phyloP scores from a whole-genome alignment of 129 eudicot genomes.

The Helichrysum umbraculigerum region DNA sequence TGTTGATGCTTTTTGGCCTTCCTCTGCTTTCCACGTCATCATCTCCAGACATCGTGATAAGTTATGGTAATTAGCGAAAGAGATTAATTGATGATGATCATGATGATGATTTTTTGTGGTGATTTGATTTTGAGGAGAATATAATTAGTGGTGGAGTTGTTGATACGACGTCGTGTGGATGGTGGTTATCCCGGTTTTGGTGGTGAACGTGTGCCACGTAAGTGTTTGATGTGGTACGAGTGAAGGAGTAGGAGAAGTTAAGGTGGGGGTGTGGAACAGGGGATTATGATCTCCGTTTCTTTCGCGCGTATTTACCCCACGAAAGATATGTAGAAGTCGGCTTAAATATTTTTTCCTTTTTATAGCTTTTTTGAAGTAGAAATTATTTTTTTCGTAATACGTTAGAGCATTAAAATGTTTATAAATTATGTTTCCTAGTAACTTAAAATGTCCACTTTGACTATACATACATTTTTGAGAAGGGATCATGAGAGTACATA shows the following conservation, averaged over 20 bases:
- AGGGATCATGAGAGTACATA: too few relatives aligned
- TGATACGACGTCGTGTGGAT: constrained; percentile 15
- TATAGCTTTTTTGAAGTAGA: not conserved
- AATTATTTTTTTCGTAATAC: too few relatives aligned
- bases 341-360: not conserved
- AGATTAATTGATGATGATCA: not conserved
- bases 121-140: not conserved
- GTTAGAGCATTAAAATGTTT: too few relatives aligned
- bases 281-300: not conserved
- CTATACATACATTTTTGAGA: too few relatives aligned
- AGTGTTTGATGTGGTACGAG: constrained; percentile 4
- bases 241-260: constrained; percentile 19
- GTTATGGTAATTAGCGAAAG: not conserved
- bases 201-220: constrained; percentile 28
- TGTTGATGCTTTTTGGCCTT: constrained; percentile 26
- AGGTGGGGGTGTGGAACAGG: constrained; percentile 14
- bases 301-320: not conserved
- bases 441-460: too few relatives aligned
- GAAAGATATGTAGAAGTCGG: not conserved
- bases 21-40: constrained; percentile 53
- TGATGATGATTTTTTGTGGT: not conserved
- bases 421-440: too few relatives aligned
- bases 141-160: constrained; percentile 23
- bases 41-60: constrained; percentile 26
- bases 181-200: constrained; percentile 13